Evolutionary conservation across 805 yeast genomes (phyloP).

Genomic region (Starmerella tilneyi): DNA sequence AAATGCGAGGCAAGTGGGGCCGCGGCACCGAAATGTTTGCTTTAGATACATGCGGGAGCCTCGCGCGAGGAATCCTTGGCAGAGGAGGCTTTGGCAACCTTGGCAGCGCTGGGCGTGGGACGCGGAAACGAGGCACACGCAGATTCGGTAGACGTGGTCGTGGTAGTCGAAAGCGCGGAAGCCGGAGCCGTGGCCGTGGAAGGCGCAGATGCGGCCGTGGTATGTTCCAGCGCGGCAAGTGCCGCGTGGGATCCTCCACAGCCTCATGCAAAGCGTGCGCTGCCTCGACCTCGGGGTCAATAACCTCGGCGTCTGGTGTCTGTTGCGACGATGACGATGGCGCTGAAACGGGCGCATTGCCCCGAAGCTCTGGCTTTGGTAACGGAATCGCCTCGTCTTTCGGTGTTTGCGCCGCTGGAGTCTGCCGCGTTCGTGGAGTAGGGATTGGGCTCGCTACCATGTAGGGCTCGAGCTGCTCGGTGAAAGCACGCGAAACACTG

Average conservation of each 20-base stretch:
- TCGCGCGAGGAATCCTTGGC: background rate
- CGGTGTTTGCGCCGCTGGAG: too few species aligned
- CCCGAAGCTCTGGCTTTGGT: background rate
- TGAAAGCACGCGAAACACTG: conserved; percentile 18
- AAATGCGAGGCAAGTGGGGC: background rate
- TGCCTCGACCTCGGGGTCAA: conserved; percentile 9
- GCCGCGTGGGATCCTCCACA: conserved; percentile 1
- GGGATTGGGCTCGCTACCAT: conserved; percentile 15
- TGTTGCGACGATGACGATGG: background rate
- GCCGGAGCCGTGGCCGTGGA: background rate
- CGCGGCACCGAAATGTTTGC: background rate
- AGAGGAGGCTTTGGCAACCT: background rate
- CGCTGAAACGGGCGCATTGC: background rate
- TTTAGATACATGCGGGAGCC: background rate
- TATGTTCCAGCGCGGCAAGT: background rate
- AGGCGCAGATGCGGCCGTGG: background rate
- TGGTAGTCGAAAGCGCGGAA: background rate
- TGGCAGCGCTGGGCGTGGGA: background rate
- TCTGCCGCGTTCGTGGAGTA: conserved; percentile 7
- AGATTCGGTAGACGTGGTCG: background rate
- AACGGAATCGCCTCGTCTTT: background rate
- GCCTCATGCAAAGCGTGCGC: conserved; percentile 9
- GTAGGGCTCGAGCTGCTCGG: conserved; percentile 20
- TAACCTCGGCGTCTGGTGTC: conserved; percentile 3
- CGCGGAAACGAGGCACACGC: conserved; percentile 3